Conservation (phyloP, 2,329 filamentous ascomycete species). For the Exophiala sp. region DNA sequence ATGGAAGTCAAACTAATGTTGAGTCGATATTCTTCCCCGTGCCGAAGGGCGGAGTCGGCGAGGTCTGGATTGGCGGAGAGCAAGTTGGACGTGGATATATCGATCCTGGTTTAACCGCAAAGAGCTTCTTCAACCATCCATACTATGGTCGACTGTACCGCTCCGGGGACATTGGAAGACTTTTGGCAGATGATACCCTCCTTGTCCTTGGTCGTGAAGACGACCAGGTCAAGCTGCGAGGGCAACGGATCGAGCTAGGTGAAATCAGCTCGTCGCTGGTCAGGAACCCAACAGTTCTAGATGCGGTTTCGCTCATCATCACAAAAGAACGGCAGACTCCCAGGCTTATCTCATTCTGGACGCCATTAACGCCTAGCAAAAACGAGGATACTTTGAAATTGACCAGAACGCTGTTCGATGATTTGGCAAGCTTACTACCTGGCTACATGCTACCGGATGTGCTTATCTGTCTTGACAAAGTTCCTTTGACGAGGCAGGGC, state of each 20-base stretch:
- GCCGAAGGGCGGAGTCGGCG: slow-evolving; percentile 70
- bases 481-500: slow-evolving; percentile 71
- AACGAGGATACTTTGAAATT: neutral
- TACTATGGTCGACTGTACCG: slow-evolving; percentile 71
- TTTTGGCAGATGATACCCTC: slow-evolving; percentile 73
- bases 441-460: slow-evolving; percentile 76
- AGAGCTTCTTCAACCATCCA: slow-evolving; percentile 68
- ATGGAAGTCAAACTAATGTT: slow-evolving; percentile 31
- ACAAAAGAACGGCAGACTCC: slow-evolving; percentile 39
- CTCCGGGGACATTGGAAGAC: slow-evolving; percentile 75
- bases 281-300: slow-evolving; percentile 49
- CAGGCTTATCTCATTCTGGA: slow-evolving; percentile 68
- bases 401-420: slow-evolving; percentile 49
- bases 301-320: slow-evolving; percentile 63
- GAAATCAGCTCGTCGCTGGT: slow-evolving; percentile 68
- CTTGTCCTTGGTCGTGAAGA: slow-evolving; percentile 70
- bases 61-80: slow-evolving; percentile 81
- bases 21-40: slow-evolving; percentile 47
- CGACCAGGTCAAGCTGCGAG: slow-evolving; percentile 77
- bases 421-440: slow-evolving; percentile 58
- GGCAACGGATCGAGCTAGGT: slow-evolving; percentile 72
- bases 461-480: slow-evolving; percentile 63
- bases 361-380: slow-evolving; percentile 31
- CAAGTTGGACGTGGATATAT: slow-evolving; percentile 76
- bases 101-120: slow-evolving; percentile 57